Base-by-base conservation (phyloP, 2,329 filamentous ascomycete genomes). In the Zymoseptoria brevis region DNA sequence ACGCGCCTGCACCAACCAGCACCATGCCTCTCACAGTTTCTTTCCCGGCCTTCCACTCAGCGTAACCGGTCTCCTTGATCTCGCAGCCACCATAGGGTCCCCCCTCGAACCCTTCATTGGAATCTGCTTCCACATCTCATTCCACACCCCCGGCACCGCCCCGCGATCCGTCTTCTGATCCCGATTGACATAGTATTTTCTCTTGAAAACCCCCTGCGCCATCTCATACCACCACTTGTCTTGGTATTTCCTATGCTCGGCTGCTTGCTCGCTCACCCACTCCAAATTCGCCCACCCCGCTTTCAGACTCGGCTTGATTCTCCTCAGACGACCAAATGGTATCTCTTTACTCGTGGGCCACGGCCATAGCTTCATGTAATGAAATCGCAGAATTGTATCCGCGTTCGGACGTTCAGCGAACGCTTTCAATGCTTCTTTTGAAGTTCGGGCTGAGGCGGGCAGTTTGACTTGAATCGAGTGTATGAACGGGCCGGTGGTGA, bases 381-480 rank as follows among this genome's bases (percentile, higher is more conserved):
- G 74, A 29, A 79, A 65, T 24, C 74, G 71, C 2, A 79, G 54
- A 13, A 65, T 61, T 8, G 76, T 75, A 21, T 74, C 69, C 13
- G 68, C 69, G 0, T 83, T 79, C 1, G 82, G 72, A 26, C 71
- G 69, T 53, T 69, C 73, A 30, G 81, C 74, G 69, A 82, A 86
- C 57, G 79, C 78, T 35, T 53, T 52, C 21, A 88, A 75, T 54
- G 80, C 73, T 26, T 80, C 75, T 35, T 80, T 81, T 0, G 86
- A 87, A 48, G 78, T 73, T 51, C 87, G 83, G 16, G 87, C 88
- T 64, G 81, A 82, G 0, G 77, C 71, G 0, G 90, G 90, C 1
- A 92, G 78, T 21, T 82, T 81, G 54, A 94, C 75, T 72, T 88
- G 84, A 60, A 94, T 80, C 68, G 86, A 85, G 49, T 85, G 84